phyloP scores from a whole-genome alignment of 2,329 filamentous ascomycete species.

The Chaetomiaceae sp. region DNA sequence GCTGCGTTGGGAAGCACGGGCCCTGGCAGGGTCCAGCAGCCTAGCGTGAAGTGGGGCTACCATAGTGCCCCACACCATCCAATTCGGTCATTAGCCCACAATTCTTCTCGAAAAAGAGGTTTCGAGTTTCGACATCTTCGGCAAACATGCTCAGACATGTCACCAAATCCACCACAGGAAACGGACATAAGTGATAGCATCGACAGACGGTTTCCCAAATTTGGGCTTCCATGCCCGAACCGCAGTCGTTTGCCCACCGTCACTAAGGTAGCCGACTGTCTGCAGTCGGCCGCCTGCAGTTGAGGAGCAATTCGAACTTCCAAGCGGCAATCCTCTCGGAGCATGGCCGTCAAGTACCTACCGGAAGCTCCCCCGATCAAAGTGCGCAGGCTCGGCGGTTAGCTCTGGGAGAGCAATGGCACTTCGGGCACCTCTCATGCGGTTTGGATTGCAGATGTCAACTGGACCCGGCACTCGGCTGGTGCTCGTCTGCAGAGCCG shows the following conservation, averaged over 20 bases:
- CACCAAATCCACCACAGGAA: too few species aligned
- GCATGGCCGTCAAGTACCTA: neutral
- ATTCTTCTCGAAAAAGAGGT: too few species aligned
- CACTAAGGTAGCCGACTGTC: slow-evolving; percentile 1
- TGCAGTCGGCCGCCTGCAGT: slow-evolving; percentile 14
- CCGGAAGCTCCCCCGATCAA: neutral
- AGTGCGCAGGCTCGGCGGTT: slow-evolving; percentile 6
- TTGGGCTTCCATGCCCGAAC: neutral
- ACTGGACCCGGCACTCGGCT: neutral
- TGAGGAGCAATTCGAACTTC: neutral
- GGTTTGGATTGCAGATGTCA: neutral
- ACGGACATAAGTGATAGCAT: too few species aligned
- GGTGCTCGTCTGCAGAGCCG: slow-evolving; percentile 12
- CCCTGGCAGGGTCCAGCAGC: slow-evolving; percentile 3
- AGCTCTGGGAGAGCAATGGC: slow-evolving; percentile 8
- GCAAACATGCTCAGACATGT: too few species aligned
- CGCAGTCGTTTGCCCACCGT: neutral
- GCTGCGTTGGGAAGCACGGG: slow-evolving; percentile 10
- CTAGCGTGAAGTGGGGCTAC: neutral
- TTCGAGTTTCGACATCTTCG: too few species aligned
- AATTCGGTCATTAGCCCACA: too few species aligned
- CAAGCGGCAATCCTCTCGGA: neutral
- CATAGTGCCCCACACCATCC: too few species aligned
- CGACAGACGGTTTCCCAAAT: neutral
- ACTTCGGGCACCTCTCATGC: neutral